Percentiles rank a stretch among this genome's conserved stretches.
phyloP scores from a whole-genome alignment of 148 eudicot species.

The Rhododendron henanense region DNA sequence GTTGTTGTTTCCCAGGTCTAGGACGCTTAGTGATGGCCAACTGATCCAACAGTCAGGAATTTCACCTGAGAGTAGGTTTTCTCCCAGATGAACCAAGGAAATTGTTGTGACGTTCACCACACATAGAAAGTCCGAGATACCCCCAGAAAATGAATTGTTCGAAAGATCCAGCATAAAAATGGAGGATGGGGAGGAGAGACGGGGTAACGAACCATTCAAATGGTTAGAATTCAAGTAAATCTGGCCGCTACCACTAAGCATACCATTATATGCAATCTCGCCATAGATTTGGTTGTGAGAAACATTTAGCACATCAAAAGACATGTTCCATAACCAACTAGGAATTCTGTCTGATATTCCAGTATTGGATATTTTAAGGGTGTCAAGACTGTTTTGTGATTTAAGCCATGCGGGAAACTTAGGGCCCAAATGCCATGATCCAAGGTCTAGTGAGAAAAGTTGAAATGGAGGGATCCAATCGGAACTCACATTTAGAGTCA shows the following conservation, averaged over 20 bases:
- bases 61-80: background rate
- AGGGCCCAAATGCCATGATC: background rate
- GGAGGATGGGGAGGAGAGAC: too few species aligned
- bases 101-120: background rate
- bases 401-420: background rate
- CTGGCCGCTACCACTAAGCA: background rate
- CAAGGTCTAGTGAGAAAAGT: background rate
- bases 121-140: background rate
- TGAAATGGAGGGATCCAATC: slow-evolving; percentile 26
- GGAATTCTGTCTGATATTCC: slow-evolving; percentile 5
- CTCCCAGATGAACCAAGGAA: background rate
- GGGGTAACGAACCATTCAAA: background rate
- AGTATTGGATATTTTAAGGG: background rate
- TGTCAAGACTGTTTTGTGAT: background rate
- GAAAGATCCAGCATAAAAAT: background rate
- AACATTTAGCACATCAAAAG: background rate
- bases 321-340: slow-evolving; percentile 5
- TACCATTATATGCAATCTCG: background rate
- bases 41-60: slow-evolving; percentile 15
- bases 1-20: slow-evolving; percentile 12
- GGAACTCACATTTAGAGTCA: slow-evolving; percentile 5
- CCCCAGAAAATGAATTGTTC: background rate
- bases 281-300: slow-evolving; percentile 11
- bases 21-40: background rate
- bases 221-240: background rate